Evolutionary conservation across 345 rosid genomes (phyloP).

Genomic region (Eutrema heterophyllum): DNA sequence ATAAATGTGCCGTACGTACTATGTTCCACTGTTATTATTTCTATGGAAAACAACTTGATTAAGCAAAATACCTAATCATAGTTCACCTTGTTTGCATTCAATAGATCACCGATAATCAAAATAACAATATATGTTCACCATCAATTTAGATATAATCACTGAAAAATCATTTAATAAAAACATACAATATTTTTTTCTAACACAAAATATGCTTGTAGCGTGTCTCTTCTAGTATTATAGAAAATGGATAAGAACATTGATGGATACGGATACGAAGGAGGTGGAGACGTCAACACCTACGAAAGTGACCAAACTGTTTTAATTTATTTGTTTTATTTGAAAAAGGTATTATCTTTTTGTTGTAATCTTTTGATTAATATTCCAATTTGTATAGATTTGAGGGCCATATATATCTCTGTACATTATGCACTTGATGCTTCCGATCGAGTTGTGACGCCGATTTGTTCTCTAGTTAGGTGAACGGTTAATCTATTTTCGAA

Average conservation of each 20-base stretch:
- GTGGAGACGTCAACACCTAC: constrained; percentile 15
- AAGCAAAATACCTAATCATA: neutral
- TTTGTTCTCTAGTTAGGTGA: neutral
- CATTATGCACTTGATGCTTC: neutral
- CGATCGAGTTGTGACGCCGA: neutral
- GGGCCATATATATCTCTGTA: neutral
- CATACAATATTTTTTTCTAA: no score
- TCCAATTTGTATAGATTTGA: constrained; percentile 1
- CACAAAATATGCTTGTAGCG: no score
- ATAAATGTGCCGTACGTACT: neutral
- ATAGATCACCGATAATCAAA: neutral
- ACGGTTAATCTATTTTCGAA: neutral
- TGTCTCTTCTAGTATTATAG: no score
- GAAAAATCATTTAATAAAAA: no score
- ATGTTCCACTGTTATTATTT: neutral
- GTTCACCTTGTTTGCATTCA: neutral
- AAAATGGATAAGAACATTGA: neutral
- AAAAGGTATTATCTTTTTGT: constrained; percentile 8
- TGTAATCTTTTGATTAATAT: constrained; percentile 15
- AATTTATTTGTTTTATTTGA: neutral
- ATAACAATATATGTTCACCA: neutral
- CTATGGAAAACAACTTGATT: neutral
- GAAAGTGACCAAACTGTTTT: neutral
- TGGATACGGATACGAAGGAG: neutral
- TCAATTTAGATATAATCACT: neutral